Base-by-base conservation (phyloP, 2,329 filamentous ascomycete species). In the Dactylellina leptospora region DNA sequence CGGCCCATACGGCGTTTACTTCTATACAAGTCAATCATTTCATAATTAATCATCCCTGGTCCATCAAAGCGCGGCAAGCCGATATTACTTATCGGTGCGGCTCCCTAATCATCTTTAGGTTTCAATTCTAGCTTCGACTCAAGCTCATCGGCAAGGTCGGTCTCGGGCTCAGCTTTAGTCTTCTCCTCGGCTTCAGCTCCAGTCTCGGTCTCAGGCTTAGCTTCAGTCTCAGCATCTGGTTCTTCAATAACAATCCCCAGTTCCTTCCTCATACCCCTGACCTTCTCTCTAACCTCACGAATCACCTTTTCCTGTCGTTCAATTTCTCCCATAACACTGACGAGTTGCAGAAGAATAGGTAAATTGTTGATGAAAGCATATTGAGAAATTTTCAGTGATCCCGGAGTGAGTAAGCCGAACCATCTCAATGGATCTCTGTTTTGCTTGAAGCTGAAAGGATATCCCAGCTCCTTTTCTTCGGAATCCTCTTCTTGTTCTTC, bases 341-440 rank as follows among this genome's bases (percentile, higher is more conserved):
- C 33, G 28, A 71, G 50, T 13, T 30, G n/a, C 16, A 62, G 23
- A 10, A 63, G 36, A 36, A 27, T 28, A 13, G 66, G 66, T 45
- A 71, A 18, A 4, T 30, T 47, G 13, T 44, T 27, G 3, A 18
- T 38, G 27, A 84, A 84, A 11, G 79, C 79, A 50, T 74, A 77
- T 74, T 84, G 82, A 2, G 82, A 80, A 36, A 71, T 78, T 60
- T 81, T 81, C 33, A 84, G 78, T 22, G 81, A 78, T 8, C 78
- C 78, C 2, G 83, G 81, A 16, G 82, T 79, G 10, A 84, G 77
- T 40, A 84, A 81, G 4, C 82, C 83, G 74, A 82, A 84, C 82
- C 82, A 83, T 20, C 78, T 78, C 22, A 84, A 75, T 5, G 83
- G 82, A 68, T 84, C 80, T 53, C 56, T 54, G 1, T 45, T 11